phyloP scores from a whole-genome alignment of 257 asterid species.

The Vinca minor region DNA sequence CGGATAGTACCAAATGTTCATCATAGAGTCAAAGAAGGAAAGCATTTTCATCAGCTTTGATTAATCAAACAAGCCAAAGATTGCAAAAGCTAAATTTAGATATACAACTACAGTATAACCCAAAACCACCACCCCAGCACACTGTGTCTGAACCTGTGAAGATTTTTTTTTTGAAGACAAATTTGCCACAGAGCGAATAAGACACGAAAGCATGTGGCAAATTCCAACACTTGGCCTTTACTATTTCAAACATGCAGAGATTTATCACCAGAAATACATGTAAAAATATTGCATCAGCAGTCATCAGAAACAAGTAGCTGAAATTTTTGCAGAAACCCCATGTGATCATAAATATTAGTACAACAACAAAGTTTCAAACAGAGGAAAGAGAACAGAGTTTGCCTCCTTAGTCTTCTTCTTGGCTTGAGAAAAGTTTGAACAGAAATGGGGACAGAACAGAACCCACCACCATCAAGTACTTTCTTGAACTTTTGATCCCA shows the following conservation, averaged over 20 bases:
- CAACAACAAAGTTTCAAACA: constrained; percentile 1
- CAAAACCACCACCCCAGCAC: too few species aligned
- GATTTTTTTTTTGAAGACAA: constrained; percentile 4
- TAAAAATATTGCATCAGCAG: too few species aligned
- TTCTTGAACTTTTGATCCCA: constrained; percentile 34
- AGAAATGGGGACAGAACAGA: constrained; percentile 15
- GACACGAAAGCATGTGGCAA: constrained; percentile 25
- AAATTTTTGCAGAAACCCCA: background rate
- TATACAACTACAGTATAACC: too few species aligned
- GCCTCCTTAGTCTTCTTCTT: too few species aligned
- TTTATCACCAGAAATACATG: constrained; percentile 1
- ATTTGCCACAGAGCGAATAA: constrained; percentile 16
- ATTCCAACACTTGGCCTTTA: constrained; percentile 16
- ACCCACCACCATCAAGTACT: constrained; percentile 38
- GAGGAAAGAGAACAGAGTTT: too few species aligned
- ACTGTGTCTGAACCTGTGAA: constrained; percentile 12
- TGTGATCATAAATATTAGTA: constrained; percentile 16
- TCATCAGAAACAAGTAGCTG: background rate
- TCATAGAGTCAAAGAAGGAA: too few species aligned
- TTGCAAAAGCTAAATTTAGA: constrained; percentile 8
- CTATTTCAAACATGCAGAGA: constrained; percentile 3
- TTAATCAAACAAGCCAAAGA: too few species aligned
- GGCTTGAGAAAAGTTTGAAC: too few species aligned
- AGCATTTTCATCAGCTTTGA: too few species aligned
- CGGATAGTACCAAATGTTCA: too few species aligned